A percentile compares a stretch with the other conserved stretches of the same genome.
Conservation (phyloP, 2,329 filamentous ascomycete genomes). For the Epichloe baconii region DNA sequence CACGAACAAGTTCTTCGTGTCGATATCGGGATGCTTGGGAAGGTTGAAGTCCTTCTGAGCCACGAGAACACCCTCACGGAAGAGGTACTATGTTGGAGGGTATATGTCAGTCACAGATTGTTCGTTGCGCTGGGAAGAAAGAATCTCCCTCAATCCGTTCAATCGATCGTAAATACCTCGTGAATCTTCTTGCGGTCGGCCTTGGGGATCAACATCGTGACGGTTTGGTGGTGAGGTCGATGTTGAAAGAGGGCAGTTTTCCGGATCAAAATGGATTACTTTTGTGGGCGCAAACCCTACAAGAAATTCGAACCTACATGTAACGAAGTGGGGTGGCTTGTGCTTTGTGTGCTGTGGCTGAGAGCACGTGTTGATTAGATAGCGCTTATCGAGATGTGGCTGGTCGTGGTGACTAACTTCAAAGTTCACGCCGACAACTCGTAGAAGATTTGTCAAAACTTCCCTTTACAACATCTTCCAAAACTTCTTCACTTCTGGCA, state of each 20-base stretch:
- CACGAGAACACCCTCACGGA: constrained; percentile 85
- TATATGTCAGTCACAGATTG: constrained; percentile 12
- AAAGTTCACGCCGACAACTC: background rate
- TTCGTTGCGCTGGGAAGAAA: background rate
- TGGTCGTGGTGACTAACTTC: background rate
- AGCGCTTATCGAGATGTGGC: background rate
- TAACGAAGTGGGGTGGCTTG: constrained; percentile 21
- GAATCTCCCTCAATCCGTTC: background rate
- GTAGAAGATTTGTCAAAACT: background rate
- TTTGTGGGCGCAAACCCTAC: constrained; percentile 34
- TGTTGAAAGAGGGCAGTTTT: constrained; percentile 33
- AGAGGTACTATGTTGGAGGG: constrained; percentile 61
- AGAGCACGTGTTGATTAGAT: constrained; percentile 21
- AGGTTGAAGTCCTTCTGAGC: constrained; percentile 99
- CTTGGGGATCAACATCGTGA: constrained; percentile 96
- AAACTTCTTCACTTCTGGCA: background rate
- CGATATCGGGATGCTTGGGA: constrained; percentile 93
- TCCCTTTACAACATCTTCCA: background rate
- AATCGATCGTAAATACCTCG: constrained; percentile 37
- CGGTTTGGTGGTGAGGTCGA: constrained; percentile 36
- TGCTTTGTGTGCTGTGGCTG: constrained; percentile 14
- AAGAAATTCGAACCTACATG: constrained; percentile 17
- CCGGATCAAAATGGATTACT: constrained; percentile 30
- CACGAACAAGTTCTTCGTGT: constrained; percentile 99
- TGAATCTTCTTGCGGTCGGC: constrained; percentile 99